Base-by-base conservation (phyloP, 768 basidiomycete species). In the Lactifluus volemus region DNA sequence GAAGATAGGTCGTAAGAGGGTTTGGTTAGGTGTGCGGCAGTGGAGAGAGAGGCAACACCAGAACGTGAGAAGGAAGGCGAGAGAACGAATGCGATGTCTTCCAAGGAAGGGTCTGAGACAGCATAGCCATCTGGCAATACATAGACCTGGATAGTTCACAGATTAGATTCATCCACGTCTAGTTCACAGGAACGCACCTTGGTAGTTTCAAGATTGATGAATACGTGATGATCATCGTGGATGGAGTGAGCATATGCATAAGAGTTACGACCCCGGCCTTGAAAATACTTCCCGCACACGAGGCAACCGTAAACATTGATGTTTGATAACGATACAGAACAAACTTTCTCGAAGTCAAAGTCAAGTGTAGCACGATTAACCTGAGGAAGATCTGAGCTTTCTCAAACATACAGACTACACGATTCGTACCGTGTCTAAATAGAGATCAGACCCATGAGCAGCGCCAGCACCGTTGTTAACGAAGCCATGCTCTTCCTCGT, bases 331-430 rank as follows among this genome's bases (percentile, higher is more conserved):
- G 92, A 97, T 54, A 98, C 92, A 9, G 96, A 98, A 79, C 97
- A 99, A 30, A 98, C 83, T 79, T 96, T 94, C 76, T 99, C 97
- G 68, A 99, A 99, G 75, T 99, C 97, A 75, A 99, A 99, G 74
- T 99, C 97, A 59, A 99, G 83, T 49, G 84, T 79, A 50, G 81
- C 83, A 63, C 97, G 83, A 72, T 97, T 93, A 65, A 98, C 90
- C 95, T 98, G 70, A 60, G 34, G 53, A 38, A 61, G 55, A 41
- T 53, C 34, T 53, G 48, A 54, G 49, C 30, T 44, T 45, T 25
- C 14, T 19, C 65, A 49, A 58, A 64, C 32, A 49, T 48, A 58
- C 52, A 65, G 39, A 57, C 21, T 55, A 58, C 56, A 63, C 48
- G 42, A 67, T 63, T 75, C 87, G 71, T 74, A 89, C 94, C 60